Conservation (phyloP, 2,329 filamentous ascomycete species). For the Trichophyton mentagrophytes region DNA sequence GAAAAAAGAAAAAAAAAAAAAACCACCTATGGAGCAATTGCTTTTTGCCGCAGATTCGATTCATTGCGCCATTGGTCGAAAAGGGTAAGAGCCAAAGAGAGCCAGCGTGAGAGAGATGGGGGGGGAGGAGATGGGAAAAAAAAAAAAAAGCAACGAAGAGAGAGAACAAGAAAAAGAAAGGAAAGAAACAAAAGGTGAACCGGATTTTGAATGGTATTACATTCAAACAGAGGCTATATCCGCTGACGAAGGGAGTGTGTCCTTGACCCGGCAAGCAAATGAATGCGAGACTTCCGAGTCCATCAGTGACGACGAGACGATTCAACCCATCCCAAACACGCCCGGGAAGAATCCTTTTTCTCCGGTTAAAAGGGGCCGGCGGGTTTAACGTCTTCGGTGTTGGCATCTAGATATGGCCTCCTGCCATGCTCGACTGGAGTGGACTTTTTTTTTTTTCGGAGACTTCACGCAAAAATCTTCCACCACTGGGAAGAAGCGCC, state of each 20-base stretch:
- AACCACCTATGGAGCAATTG: background rate
- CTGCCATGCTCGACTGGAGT: background rate
- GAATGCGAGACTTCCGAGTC: background rate
- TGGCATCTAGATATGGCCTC: background rate
- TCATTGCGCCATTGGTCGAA: conserved; percentile 4
- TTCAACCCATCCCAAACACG: background rate
- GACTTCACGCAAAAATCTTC: background rate
- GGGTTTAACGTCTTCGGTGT: too few species aligned
- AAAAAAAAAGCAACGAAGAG: background rate
- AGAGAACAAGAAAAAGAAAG: background rate
- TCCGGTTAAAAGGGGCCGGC: background rate
- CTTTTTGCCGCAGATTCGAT: background rate
- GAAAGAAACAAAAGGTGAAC: background rate
- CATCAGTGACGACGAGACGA: background rate
- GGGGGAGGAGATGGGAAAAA: background rate
- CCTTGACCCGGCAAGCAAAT: too few species aligned
- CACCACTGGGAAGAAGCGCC: conserved; percentile 3
- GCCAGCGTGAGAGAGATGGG: too few species aligned
- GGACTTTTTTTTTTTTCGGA: background rate
- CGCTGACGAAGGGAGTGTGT: background rate
- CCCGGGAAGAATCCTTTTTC: background rate
- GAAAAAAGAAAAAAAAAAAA: too few species aligned
- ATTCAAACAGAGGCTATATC: conserved; percentile 5
- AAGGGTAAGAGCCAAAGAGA: background rate
- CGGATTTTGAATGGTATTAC: conserved; percentile 2